These are phyloP conservation scores for Theobroma grandiflorum DNA, from an alignment of 441 rosid species.

Conservation along the genomic window DNA sequence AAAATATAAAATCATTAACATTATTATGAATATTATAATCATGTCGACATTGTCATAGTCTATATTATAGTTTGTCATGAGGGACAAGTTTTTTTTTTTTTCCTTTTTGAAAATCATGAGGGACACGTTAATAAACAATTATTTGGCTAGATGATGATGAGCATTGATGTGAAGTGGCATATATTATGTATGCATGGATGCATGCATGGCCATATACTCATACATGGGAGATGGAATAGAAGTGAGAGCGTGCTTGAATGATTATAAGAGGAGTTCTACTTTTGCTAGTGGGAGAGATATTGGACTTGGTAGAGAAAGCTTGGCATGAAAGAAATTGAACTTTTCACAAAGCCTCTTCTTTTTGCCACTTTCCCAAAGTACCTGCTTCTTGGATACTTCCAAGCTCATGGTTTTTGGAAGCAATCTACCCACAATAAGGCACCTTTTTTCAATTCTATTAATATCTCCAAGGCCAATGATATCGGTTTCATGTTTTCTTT, in stretches of 20 bases:
- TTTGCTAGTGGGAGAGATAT: constrained; percentile 36
- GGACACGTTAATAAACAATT: not conserved
- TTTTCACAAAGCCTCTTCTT: constrained; percentile 37
- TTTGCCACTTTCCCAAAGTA: constrained; percentile 31
- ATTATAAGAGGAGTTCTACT: not conserved
- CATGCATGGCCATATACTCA: not conserved
- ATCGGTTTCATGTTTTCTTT: constrained; percentile 10
- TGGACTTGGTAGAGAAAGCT: constrained; percentile 38
- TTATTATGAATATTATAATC: not conserved
- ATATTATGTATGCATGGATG: not conserved
- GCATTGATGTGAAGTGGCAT: not conserved
- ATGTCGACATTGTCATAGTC: not conserved
- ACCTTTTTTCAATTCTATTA: constrained; percentile 10
- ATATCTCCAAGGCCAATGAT: constrained; percentile 4
- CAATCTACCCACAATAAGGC: constrained; percentile 5
- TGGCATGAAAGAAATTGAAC: constrained; percentile 47
- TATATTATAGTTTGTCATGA: not conserved
- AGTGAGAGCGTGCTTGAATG: not conserved
- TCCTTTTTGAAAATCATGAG: not conserved
- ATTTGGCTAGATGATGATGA: not conserved
- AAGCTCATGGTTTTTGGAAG: constrained; percentile 38
- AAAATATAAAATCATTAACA: not conserved
- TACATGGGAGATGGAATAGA: not conserved
- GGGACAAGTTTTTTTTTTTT: no score
- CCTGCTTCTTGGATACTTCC: constrained; percentile 27